Conservation (phyloP, 75 land plant species). For the Selaginella moellendorffii region DNA sequence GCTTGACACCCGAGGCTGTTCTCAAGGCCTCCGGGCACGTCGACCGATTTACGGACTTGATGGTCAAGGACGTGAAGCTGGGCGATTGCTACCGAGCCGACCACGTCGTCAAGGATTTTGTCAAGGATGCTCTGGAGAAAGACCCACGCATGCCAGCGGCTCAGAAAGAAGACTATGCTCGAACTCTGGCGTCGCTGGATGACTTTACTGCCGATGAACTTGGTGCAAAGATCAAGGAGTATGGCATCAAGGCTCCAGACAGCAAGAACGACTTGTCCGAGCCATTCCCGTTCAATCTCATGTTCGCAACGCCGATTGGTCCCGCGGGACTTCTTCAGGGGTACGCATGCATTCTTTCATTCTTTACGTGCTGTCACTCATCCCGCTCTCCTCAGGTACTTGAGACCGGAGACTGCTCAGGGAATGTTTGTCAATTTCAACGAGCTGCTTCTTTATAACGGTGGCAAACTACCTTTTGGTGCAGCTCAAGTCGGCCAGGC, state of each 20-base stretch:
- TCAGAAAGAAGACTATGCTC: conserved; percentile 53
- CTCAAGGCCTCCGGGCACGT: conserved; percentile 97
- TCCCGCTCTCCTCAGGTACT: too few species aligned
- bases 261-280: conserved; percentile 77
- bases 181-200: conserved; percentile 64
- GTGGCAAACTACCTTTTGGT: conserved; percentile 84
- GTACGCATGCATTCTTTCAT: conserved; percentile 26
- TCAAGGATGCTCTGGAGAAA: conserved; percentile 70
- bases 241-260: conserved; percentile 77
- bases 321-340: conserved; percentile 71
- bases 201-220: conserved; percentile 74
- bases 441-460: conserved; percentile 65
- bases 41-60: conserved; percentile 85
- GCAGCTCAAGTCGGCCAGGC: conserved; percentile 97
- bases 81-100: conserved; percentile 79
- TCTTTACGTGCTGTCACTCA: too few species aligned
- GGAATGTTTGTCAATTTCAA: conserved; percentile 95
- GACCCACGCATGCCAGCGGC: conserved; percentile 41
- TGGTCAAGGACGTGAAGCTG: conserved; percentile 91
- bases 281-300: conserved; percentile 89
- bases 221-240: conserved; percentile 73
- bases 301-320: conserved; percentile 89
- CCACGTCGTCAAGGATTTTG: conserved; percentile 76
- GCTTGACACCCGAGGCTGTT: conserved; percentile 87
- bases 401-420: conserved; percentile 97